Base-by-base conservation (phyloP, 2,329 filamentous ascomycete species). In the Colletotrichum agaves region DNA sequence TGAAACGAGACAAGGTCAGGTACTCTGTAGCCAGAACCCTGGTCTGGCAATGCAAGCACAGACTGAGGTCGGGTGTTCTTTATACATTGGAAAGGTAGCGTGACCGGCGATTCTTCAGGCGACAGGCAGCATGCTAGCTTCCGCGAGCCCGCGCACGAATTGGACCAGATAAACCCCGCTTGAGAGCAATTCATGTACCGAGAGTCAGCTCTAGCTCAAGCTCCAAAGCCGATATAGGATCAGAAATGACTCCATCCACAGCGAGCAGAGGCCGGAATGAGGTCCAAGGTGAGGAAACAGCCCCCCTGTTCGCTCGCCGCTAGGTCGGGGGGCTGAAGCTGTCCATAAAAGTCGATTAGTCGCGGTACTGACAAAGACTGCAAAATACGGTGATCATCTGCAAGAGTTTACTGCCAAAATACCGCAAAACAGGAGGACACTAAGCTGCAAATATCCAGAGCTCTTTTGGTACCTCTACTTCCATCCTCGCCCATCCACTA, bases 211-310 rank as follows among this genome's bases (percentile, higher is more conserved):
- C 19, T 61, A 52, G 58, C 46, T 52, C 31, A 12, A 39, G 46
- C 35, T 27, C 7, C 46, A 52, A 44, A 43, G 64, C 61, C 64
- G 61, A 67, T 55, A 64, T 67, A 67, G 64, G 64, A 67, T 64
- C 53, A 41, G 8, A 19, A 57, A 63, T 50, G 39, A 64, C 64
- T 64, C 59, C 64, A 64, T 63, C 27, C 44, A 39, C 23, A 52
- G 44, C 27, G 47, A 55, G 63, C 50, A 56, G 21, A 56, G 63
- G 63, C 63, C 60, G 64, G 63, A 37, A 5, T 59, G 64, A 64
- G 64, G 64, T 64, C 64, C 64, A 61, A 67, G 61, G 13, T 57
- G 44, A 49, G 50, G 10, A n/a, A 11, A 37, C 23, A 35, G 31
- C 15, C 47, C 43, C 33, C 60, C 53, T 21, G 43, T 52, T 13